Percentiles rank a stretch among this genome's conserved stretches.
These are phyloP conservation scores for Dictyostelium firmibasis DNA, from an alignment of 78 protist genomes.

Conservation along the genomic window DNA sequence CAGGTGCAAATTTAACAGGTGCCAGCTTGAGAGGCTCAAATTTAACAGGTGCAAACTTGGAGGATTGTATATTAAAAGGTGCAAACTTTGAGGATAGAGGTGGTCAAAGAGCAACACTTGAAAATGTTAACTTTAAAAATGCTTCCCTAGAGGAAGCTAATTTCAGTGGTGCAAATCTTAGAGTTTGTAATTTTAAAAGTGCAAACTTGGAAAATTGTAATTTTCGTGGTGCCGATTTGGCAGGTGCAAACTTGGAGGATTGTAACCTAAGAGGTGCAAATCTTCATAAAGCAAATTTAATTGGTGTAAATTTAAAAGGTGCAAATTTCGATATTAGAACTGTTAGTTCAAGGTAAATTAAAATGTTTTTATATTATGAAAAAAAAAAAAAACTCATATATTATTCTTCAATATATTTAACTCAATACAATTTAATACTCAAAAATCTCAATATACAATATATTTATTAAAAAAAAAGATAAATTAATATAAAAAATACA, in stretches of 20 bases:
- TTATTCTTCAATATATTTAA: neutral
- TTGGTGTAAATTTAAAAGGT: slow-evolving; percentile 82
- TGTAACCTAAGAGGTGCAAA: slow-evolving; percentile 82
- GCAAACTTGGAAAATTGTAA: slow-evolving; percentile 80
- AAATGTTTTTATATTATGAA: no score
- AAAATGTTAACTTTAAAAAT: slow-evolving; percentile 70
- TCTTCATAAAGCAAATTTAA: slow-evolving; percentile 83
- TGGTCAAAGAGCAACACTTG: slow-evolving; percentile 81
- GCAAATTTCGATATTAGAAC: slow-evolving; percentile 85
- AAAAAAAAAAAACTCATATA: neutral
- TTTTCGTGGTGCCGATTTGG: slow-evolving; percentile 84
- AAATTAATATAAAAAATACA: no score
- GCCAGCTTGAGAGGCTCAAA: slow-evolving; percentile 61
- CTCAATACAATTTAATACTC: neutral
- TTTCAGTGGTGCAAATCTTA: slow-evolving; percentile 78
- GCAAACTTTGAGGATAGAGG: slow-evolving; percentile 84
- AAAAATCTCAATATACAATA: no score
- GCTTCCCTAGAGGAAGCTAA: slow-evolving; percentile 77
- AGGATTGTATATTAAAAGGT: slow-evolving; percentile 43
- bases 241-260: slow-evolving; percentile 83
- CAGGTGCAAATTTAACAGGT: slow-evolving; percentile 69
- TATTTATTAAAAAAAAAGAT: neutral
- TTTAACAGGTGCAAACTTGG: slow-evolving; percentile 79
- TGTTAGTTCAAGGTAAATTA: slow-evolving; percentile 71
- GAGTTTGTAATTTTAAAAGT: slow-evolving; percentile 80